phyloP scores from a whole-genome alignment of 2,329 filamentous ascomycete genomes.

The Pestalotiopsis sp. region DNA sequence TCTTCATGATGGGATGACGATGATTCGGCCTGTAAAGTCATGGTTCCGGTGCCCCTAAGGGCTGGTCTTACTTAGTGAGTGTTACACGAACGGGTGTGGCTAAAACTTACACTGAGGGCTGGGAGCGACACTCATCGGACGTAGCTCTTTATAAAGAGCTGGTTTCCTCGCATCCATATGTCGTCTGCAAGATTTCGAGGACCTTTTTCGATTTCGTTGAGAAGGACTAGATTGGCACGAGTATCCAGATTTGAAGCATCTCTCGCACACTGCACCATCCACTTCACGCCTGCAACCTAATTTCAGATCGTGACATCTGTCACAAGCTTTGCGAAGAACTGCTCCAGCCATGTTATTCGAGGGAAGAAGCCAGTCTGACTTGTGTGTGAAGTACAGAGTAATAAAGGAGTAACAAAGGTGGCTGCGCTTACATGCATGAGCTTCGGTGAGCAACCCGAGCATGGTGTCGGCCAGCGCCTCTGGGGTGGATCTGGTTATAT shows the following conservation, averaged over 20 bases:
- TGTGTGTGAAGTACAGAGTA: background rate
- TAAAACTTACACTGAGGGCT: background rate
- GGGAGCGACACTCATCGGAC: background rate
- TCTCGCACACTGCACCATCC: slow-evolving; percentile 40
- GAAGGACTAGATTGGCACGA: slow-evolving; percentile 47
- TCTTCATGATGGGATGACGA: background rate
- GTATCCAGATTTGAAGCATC: slow-evolving; percentile 40
- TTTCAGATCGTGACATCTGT: slow-evolving; percentile 47
- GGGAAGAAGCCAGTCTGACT: background rate
- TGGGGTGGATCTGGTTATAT: background rate
- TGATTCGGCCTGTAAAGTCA: background rate
- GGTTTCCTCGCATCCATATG: background rate
- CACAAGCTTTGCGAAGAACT: slow-evolving; percentile 40
- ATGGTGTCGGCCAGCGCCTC: background rate
- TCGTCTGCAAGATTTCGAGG: background rate
- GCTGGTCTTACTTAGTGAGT: background rate
- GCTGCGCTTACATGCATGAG: background rate
- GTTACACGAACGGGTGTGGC: background rate
- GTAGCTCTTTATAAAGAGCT: background rate
- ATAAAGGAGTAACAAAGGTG: background rate
- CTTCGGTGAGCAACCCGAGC: background rate
- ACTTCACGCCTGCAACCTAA: slow-evolving; percentile 44
- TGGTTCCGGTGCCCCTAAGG: background rate
- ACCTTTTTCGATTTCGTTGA: slow-evolving; percentile 20
- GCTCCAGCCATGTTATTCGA: background rate